A percentile compares a stretch with the other conserved stretches of the same genome.
phyloP scores from a whole-genome alignment of 768 basidiomycete species.

The Lactarius pseudohatsudake region DNA sequence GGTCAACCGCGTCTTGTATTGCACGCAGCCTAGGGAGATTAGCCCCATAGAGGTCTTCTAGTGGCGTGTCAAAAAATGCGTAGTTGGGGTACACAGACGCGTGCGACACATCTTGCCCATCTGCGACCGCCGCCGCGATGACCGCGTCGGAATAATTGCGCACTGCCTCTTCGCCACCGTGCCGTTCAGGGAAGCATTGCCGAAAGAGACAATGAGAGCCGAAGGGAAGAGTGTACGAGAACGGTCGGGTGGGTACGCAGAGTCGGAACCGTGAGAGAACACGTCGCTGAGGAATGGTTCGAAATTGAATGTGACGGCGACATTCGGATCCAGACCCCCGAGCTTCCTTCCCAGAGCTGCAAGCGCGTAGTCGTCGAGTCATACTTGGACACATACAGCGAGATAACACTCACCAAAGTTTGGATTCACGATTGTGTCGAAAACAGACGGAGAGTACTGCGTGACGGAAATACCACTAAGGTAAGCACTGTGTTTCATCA shows the following conservation, averaged over 20 bases:
- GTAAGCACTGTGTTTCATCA: background rate
- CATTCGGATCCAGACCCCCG: background rate
- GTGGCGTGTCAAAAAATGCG: background rate
- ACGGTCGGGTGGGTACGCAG: background rate
- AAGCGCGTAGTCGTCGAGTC: too few species aligned
- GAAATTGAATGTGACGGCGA: background rate
- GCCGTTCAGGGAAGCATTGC: background rate
- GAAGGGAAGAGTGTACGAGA: background rate
- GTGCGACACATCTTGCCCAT: background rate
- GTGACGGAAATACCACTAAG: background rate
- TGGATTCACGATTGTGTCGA: conserved; percentile 2
- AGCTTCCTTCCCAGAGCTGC: conserved; percentile 1
- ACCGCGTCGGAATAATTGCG: background rate
- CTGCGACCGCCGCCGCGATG: background rate
- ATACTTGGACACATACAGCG: too few species aligned
- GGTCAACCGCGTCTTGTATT: background rate
- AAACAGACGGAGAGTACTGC: background rate
- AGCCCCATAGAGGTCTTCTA: background rate
- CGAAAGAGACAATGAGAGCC: background rate
- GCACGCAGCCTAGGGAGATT: background rate
- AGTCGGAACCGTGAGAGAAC: background rate
- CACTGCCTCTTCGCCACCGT: background rate
- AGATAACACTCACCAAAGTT: too few species aligned
- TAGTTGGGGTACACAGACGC: background rate
- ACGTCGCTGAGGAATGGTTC: background rate